phyloP scores from a whole-genome alignment of 371 early-diverging fungal species.

The Circinella umbellata region DNA sequence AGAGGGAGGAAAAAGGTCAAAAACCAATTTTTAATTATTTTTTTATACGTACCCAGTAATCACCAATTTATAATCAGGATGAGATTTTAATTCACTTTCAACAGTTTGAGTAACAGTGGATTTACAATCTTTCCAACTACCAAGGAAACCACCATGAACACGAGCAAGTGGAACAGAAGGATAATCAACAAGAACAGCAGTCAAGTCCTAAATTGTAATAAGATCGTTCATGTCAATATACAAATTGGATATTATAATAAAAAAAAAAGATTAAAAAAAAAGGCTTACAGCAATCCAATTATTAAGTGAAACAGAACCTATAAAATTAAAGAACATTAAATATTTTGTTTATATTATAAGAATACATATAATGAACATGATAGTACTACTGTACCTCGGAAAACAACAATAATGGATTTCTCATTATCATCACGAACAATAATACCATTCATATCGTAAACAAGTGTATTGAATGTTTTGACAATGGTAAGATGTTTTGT shows the following conservation, averaged over 20 bases:
- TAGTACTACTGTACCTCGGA: constrained; percentile 20
- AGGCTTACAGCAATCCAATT: constrained; percentile 26
- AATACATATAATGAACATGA: neutral
- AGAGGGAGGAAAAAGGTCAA: too few relatives aligned
- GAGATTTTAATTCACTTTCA: constrained; percentile 10
- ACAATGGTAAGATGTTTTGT: constrained; percentile 16
- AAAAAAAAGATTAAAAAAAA: neutral
- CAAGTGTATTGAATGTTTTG: constrained; percentile 21
- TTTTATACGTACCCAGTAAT: constrained; percentile 25
- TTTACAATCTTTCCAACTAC: constrained; percentile 13
- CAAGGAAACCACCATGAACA: constrained; percentile 24
- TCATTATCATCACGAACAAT: constrained; percentile 18
- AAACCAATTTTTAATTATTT: too few relatives aligned
- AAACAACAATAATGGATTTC: constrained; percentile 27
- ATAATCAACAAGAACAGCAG: constrained; percentile 11
- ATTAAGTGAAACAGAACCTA: constrained; percentile 17
- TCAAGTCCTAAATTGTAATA: constrained; percentile 15
- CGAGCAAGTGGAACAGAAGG: constrained; percentile 19
- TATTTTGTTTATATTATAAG: too few relatives aligned
- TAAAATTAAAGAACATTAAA: neutral
- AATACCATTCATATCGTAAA: constrained; percentile 21
- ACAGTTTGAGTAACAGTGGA: constrained; percentile 9
- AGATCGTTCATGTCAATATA: neutral
- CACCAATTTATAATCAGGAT: constrained; percentile 27
- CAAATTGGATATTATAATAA: neutral